Conservation (phyloP, 164 flowering plant genomes). For the Vitis amurensis region DNA sequence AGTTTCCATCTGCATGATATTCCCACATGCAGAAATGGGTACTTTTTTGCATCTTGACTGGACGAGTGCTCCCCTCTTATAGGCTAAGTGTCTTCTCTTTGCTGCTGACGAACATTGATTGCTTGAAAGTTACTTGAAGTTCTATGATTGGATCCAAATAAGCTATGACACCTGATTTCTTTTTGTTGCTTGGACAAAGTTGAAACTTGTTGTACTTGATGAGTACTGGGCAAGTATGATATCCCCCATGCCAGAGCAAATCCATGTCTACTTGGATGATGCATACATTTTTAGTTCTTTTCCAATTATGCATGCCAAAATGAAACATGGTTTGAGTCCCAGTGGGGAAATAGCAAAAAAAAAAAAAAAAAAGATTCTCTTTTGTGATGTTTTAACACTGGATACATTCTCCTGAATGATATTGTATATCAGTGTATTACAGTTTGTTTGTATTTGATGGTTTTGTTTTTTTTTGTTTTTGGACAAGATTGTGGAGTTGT, state of each 20-base stretch:
- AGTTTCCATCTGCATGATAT: not conserved
- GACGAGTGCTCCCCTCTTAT: no score
- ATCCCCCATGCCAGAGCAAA: no score
- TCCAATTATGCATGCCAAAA: no score
- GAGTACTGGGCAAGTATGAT: no score
- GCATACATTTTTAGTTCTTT: no score
- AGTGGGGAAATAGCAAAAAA: not conserved
- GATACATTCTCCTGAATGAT: not conserved
- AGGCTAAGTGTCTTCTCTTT: not conserved
- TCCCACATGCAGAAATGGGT: not conserved
- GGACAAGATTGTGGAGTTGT: slow-evolving; percentile 76
- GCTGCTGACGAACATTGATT: not conserved
- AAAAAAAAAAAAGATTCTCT: no score
- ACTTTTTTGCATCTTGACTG: not conserved
- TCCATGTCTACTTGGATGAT: no score
- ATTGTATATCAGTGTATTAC: not conserved
- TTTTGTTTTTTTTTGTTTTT: slow-evolving; percentile 8
- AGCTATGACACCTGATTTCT: not conserved
- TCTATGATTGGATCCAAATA: not conserved
- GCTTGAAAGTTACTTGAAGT: not conserved
- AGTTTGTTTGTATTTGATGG: slow-evolving; percentile 1
- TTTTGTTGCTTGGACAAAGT: slow-evolving; percentile 1
- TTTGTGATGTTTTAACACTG: not conserved
- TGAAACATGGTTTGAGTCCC: no score
- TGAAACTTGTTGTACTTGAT: no score